Percentiles rank a stretch among this genome's conserved stretches.
Conservation (phyloP, 2,329 filamentous ascomycete genomes). For the Fusarium odoratissimum region DNA sequence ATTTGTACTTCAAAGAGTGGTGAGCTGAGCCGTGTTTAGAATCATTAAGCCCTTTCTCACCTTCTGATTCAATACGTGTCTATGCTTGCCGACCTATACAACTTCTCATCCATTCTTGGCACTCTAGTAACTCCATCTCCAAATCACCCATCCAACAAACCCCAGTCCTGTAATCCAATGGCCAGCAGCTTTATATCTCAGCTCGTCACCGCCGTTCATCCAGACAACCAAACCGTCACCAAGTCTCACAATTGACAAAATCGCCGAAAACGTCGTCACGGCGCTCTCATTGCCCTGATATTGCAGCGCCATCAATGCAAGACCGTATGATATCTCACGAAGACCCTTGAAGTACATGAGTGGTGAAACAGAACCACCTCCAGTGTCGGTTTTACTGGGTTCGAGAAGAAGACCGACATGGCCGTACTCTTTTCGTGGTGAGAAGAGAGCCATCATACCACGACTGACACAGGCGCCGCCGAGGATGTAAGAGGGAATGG, state of each 20-base stretch:
- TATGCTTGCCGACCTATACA: rapidly evolving
- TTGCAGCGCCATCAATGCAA: constrained; percentile 46
- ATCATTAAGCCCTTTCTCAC: rapidly evolving
- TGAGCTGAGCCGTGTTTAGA: neutral
- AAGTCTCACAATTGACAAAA: constrained; percentile 47
- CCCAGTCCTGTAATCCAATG: constrained; percentile 45
- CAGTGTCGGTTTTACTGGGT: neutral
- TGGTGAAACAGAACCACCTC: constrained; percentile 38
- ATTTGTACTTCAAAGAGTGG: neutral
- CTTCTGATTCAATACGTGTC: too few relatives aligned
- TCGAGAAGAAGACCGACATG: constrained; percentile 43
- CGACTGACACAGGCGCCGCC: constrained; percentile 41
- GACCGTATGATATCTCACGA: constrained; percentile 50
- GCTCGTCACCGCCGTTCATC: constrained; percentile 44
- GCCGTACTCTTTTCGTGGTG: constrained; percentile 40
- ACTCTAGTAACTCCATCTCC: constrained; percentile 30
- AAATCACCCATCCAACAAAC: constrained; percentile 44
- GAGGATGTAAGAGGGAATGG: constrained; percentile 38
- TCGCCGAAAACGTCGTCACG: constrained; percentile 45
- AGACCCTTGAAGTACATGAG: constrained; percentile 52
- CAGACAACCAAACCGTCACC: constrained; percentile 51
- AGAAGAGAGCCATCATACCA: constrained; percentile 42
- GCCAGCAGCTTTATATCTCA: constrained; percentile 37
- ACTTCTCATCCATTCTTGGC: neutral
- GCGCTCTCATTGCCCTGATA: constrained; percentile 45